These are phyloP conservation scores for Yarrowia bubula DNA, from an alignment of 805 yeast species.

Conservation along the genomic window DNA sequence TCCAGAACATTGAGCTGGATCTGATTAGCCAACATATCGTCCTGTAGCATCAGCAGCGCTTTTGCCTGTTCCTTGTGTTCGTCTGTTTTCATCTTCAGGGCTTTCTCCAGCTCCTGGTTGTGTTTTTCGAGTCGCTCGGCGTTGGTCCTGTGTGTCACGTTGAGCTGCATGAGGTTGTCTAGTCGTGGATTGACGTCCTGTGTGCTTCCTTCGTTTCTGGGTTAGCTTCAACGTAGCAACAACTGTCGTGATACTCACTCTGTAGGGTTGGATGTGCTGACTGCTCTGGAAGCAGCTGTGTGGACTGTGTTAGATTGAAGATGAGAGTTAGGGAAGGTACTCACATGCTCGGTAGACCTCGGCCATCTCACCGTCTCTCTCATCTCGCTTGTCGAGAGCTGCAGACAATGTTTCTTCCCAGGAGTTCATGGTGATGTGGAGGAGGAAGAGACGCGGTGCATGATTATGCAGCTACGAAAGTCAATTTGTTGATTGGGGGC, in stretches of 20 bases:
- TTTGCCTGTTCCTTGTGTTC: constrained; percentile 34
- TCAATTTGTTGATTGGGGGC: neutral
- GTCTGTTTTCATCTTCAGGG: constrained; percentile 2
- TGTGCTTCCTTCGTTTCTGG: neutral
- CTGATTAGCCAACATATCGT: constrained; percentile 60
- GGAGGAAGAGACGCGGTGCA: neutral
- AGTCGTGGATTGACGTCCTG: constrained; percentile 3
- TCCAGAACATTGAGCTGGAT: constrained; percentile 55
- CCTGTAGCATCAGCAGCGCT: constrained; percentile 59
- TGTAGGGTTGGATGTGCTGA: neutral
- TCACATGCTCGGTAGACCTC: constrained; percentile 16
- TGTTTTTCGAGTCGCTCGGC: constrained; percentile 15
- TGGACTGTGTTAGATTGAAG: constrained; percentile 7
- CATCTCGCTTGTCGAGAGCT: constrained; percentile 15
- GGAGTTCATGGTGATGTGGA: constrained; percentile 8
- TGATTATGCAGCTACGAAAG: neutral
- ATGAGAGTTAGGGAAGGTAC: neutral
- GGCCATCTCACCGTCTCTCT: neutral
- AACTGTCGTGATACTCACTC: neutral
- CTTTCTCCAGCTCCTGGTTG: constrained; percentile 5
- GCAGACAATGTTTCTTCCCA: neutral
- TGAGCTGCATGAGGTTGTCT: constrained; percentile 8
- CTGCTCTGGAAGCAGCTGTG: constrained; percentile 4
- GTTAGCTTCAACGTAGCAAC: neutral
- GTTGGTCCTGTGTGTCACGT: constrained; percentile 11